Conservation (phyloP, 2,329 filamentous ascomycete species). For the Exserohilum turcica region DNA sequence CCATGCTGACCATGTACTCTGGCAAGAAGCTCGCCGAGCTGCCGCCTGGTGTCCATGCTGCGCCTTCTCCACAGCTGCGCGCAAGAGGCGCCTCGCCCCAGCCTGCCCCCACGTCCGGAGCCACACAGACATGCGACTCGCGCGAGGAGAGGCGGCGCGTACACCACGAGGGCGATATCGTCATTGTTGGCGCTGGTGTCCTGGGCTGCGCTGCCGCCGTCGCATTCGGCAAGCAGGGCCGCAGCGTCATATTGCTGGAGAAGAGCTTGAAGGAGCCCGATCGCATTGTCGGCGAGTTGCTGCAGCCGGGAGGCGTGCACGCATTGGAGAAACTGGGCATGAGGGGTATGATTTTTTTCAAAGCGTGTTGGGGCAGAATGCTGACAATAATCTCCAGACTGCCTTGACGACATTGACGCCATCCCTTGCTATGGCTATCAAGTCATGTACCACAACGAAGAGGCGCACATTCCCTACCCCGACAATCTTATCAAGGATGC, state of each 20-base stretch:
- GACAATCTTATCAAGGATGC: slow-evolving; percentile 54
- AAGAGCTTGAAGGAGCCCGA: slow-evolving; percentile 88
- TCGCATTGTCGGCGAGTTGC: slow-evolving; percentile 91
- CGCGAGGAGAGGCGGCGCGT: slow-evolving; percentile 55
- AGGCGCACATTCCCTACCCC: slow-evolving; percentile 81
- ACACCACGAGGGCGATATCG: slow-evolving; percentile 75
- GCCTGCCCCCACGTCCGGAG: slow-evolving; percentile 16
- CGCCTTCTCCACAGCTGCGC: slow-evolving; percentile 17
- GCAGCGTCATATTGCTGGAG: slow-evolving; percentile 89
- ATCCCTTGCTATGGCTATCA: slow-evolving; percentile 84
- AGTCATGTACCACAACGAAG: slow-evolving; percentile 77
- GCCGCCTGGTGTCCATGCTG: slow-evolving; percentile 26
- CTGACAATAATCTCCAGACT: slow-evolving; percentile 56
- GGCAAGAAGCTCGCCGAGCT: slow-evolving; percentile 31
- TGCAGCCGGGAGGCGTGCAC: slow-evolving; percentile 88
- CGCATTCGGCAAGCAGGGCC: slow-evolving; percentile 83
- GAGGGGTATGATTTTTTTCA: slow-evolving; percentile 39
- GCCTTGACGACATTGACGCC: slow-evolving; percentile 87
- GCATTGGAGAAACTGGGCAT: slow-evolving; percentile 82
- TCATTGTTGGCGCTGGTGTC: slow-evolving; percentile 90
- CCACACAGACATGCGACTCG: slow-evolving; percentile 26
- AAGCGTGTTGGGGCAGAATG: not conserved
- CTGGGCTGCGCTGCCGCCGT: slow-evolving; percentile 86
- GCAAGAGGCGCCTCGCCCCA: slow-evolving; percentile 22
- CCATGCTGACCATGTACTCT: slow-evolving; percentile 36